Evolutionary conservation across 768 basidiomycete species (phyloP), one percentile per base, ranked within the genome.

Genomic region (Erythrobasidium yunnanense): DNA sequence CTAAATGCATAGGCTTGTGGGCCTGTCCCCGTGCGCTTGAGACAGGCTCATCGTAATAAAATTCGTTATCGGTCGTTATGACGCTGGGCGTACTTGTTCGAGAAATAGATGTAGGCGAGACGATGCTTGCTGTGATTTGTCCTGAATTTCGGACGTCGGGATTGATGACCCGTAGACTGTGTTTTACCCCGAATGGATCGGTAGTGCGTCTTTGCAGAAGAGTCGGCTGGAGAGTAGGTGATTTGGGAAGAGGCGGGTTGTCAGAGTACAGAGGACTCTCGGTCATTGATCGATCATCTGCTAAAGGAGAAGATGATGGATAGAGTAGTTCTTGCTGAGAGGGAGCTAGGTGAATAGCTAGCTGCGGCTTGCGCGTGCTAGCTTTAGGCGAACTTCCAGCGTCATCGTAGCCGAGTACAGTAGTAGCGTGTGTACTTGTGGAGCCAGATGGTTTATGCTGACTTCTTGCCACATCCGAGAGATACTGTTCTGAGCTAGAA

Each of bases 131-230:
- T 52, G 50, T 29, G 15, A 8, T 6, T 8, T 35, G 30, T 34
- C 30, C 30, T 13, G 30, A 29, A 13, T 13, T 55, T 17, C 45
- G 18, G 6, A 8, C 42, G 25, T 63, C 60, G 17, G 46, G 42
- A 34, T 63, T 63, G 46, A 63, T 34, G 32, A 63, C 60, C 20
- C 60, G 42, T 23, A 63, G 49, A 4, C 32, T 34, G 15, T 63
- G 45, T 38, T 63, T 63, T 17, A 49, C 49, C n/a, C 46, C 30
- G 33, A 63, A 63, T 4, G 60, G 60, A 38, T 63, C 60, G 27
- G 60, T 63, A 8, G 60, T 63, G 8, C 60, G 60, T 7, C 60
- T 23, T n/a, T 51, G 54, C 15, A 55, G 15, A 22, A 51, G 60
- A 4, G 60, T 51, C 17, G 60, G 60, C 4, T 17, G 22, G 29